Evolutionary conservation across 306 rosid species (phyloP), one percentile per base, ranked within the genome.

Genomic region (Cucumis hystrix): DNA sequence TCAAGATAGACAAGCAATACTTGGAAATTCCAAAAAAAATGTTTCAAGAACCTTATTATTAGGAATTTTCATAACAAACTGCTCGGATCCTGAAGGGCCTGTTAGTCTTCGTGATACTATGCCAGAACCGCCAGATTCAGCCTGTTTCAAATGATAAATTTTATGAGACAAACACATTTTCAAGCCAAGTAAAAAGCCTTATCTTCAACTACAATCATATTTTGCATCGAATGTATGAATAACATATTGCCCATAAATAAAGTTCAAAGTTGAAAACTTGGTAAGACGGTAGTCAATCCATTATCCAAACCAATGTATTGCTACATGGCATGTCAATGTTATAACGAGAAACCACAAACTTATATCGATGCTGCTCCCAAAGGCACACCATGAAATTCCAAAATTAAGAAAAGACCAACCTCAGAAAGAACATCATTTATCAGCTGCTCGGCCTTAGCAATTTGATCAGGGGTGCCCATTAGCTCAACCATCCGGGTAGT

Each of bases 51-150:
- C 99, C 97, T 96, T 96, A 84, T 96, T 96, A 81, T 96, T 96
- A 11, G 99, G 99, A 49, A 96, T 80, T 82, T 85, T 71, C 89
- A 83, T 86, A 18, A 84, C 89, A 89, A 87, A 96, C 77, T 88
- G 93, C 12, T 92, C 98, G 60, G 96, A 80, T 39, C 99, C 99
- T 37, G 89, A 64, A 58, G 88, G 93, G 41, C 96, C 97, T 59
- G 92, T 80, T 68, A 83, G 6, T 75, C 98, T 87, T 14, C 97
- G 83, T 5, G 96, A 76, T 58, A 80, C 91, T 63, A 84, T 49
- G 13, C 93, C 97, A 72, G 96, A 90, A 79, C 97, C 98, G 45
- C 99, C 99, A 47, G 97, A 63, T 82, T 96, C 99, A 83, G 99
- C 99, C 99, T 96, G 86, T 1, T 39, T 69, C 52, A 79, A 64